Conservation (phyloP, 2,329 filamentous ascomycete species). For the Intubia oerlemansii region DNA sequence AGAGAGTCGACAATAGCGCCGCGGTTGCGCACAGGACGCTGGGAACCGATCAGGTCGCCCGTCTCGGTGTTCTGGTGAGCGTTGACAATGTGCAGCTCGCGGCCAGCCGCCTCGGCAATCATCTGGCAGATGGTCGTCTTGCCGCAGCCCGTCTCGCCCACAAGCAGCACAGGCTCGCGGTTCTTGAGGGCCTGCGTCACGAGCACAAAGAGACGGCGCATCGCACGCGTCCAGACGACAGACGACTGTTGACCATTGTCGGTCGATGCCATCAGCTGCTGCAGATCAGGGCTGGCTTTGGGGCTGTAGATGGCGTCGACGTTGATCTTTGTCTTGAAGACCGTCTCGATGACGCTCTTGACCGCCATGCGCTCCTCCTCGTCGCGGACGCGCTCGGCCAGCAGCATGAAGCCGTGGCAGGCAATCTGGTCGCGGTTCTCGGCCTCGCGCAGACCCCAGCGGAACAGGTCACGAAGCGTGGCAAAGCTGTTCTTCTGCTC, state of each 20-base stretch:
- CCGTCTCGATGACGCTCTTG: constrained; percentile 68
- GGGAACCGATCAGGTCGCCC: constrained; percentile 87
- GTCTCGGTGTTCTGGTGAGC: constrained; percentile 98
- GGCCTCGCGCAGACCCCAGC: constrained; percentile 75
- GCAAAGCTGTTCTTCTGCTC: constrained; percentile 97
- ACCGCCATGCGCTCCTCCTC: constrained; percentile 68
- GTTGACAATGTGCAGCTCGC: constrained; percentile 73
- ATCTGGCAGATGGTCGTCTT: constrained; percentile 95
- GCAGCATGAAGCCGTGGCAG: constrained; percentile 83
- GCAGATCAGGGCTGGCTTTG: constrained; percentile 31
- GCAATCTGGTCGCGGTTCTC: constrained; percentile 79
- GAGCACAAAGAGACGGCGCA: constrained; percentile 77
- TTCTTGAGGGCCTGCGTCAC: constrained; percentile 74
- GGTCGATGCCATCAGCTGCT: constrained; percentile 24
- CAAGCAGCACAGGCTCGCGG: constrained; percentile 81
- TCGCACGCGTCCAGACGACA: constrained; percentile 88
- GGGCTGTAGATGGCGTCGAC: constrained; percentile 50
- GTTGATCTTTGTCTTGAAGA: constrained; percentile 74
- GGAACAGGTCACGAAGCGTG: constrained; percentile 82
- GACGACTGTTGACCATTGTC: constrained; percentile 26
- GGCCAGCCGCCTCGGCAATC: constrained; percentile 58
- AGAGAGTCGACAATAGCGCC: constrained; percentile 48
- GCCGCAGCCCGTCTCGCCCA: constrained; percentile 92
- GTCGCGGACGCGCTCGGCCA: constrained; percentile 88
- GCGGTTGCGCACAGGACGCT: constrained; percentile 75